phyloP scores from a whole-genome alignment of 2,329 filamentous ascomycete genomes.

The Seiridium unicorne region DNA sequence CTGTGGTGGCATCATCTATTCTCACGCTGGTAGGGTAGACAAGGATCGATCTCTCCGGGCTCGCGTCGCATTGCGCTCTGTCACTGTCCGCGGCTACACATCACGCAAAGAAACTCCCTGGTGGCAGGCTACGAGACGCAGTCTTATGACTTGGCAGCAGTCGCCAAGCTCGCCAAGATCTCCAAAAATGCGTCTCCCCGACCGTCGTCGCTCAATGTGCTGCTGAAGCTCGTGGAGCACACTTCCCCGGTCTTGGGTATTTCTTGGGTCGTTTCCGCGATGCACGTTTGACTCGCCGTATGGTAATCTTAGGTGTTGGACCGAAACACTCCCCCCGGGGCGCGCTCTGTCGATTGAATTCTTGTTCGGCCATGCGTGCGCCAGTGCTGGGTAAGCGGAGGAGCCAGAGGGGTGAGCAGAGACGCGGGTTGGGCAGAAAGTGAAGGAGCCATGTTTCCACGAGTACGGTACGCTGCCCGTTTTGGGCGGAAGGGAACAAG shows the following conservation, averaged over 20 bases:
- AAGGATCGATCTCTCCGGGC: too few relatives aligned
- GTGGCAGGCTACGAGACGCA: not conserved
- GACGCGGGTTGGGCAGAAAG: not conserved
- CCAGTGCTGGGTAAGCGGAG: not conserved
- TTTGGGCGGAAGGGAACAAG: not conserved
- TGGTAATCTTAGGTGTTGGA: not conserved
- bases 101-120: not conserved
- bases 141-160: constrained; percentile 12
- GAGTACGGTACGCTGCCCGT: not conserved
- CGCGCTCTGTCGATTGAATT: too few relatives aligned
- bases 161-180: constrained; percentile 9
- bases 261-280: not conserved
- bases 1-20: too few relatives aligned
- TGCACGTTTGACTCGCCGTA: not conserved
- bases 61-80: not conserved
- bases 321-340: not conserved
- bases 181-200: constrained; percentile 1
- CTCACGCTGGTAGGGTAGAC: too few relatives aligned
- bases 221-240: not conserved
- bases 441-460: not conserved
- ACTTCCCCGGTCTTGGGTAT: constrained; percentile 1
- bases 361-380: too few relatives aligned
- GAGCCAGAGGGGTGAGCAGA: not conserved
- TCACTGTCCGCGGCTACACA: not conserved
- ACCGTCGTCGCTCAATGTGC: not conserved